These are phyloP conservation scores for Eucalyptus dawsonii DNA, from an alignment of 345 rosid genomes.

Conservation along the genomic window DNA sequence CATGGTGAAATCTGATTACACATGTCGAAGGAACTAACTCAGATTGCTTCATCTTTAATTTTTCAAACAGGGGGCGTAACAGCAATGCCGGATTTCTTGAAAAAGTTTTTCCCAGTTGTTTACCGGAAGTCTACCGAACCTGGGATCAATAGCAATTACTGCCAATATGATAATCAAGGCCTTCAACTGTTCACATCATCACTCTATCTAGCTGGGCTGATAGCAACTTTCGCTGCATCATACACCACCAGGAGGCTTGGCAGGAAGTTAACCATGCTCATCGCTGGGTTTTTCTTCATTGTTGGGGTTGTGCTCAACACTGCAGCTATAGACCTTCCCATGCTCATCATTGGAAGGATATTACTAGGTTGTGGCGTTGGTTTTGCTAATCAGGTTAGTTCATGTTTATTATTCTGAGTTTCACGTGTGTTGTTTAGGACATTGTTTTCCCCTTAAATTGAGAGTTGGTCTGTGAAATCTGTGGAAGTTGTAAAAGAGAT, in stretches of 20 bases:
- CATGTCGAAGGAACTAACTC: not conserved
- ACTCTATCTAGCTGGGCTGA: conserved; percentile 79
- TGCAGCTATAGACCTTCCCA: conserved; percentile 71
- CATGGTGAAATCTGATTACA: not conserved
- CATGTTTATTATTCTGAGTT: not conserved
- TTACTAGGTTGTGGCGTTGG: conserved; percentile 95
- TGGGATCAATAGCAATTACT: conserved; percentile 40
- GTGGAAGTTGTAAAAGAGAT: not conserved
- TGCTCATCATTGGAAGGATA: conserved; percentile 86
- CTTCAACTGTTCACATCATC: conserved; percentile 88
- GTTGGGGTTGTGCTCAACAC: conserved; percentile 61
- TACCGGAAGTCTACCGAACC: conserved; percentile 17
- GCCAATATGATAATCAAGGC: conserved; percentile 92
- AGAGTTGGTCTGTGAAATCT: not conserved
- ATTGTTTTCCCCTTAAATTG: not conserved
- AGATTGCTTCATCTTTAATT: not conserved
- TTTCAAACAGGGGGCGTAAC: conserved; percentile 73
- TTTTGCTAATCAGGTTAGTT: conserved; percentile 72
- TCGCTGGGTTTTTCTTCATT: conserved; percentile 82
- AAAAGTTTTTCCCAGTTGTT: conserved; percentile 76
- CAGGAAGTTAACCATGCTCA: conserved; percentile 67
- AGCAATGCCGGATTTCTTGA: conserved; percentile 68
- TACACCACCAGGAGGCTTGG: conserved; percentile 86
- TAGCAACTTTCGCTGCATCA: conserved; percentile 87
- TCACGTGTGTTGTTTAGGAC: not conserved